Base-by-base conservation (phyloP, 495 filamentous ascomycete species). In the Aspergillus heteromorphus region DNA sequence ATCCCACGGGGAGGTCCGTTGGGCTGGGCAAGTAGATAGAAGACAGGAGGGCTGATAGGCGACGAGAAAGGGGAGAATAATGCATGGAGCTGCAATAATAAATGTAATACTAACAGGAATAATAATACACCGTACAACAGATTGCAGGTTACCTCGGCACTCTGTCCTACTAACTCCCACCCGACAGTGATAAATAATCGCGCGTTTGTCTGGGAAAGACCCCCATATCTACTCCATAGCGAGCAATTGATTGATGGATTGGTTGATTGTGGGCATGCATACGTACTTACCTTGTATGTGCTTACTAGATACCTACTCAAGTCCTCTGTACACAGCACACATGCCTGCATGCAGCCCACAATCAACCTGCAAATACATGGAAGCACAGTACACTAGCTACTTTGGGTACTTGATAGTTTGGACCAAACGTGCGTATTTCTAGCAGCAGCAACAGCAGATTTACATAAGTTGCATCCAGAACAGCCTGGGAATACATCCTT, bases 1-100 rank as follows among this genome's bases (percentile, higher is more conserved):
- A 45, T 25, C 42, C 20, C 42, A 34, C 53, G 43, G 30, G 49
- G 49, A 10, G 38, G 41, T 52, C 52, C 47, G 52, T 48, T 54
- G 48, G 55, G 52, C 47, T 54, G 48, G 55, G 52, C 27, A 62
- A 49, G 56, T 54, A 63, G 57, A n/a, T n/a, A n/a, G n/a, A n/a
- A 50, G 48, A 36, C 56, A 48, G 56, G 54, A 54, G 53, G 14
- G 38, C 23, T 20, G 27, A 19, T 42, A 47, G 43, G 36, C 49
- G 34, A 50, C 21, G 19, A 23, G 25, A 55, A 45, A 45, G 41
- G 30, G 17, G 41, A 19, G 25, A 11, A 8, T 4, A 19, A 23
- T 45, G 16, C 11, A 23, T 45, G 45, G n/a, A n/a, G n/a, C n/a
- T n/a, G n/a, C n/a, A n/a, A n/a, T n/a, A n/a, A n/a, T n/a, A n/a